Percentiles rank a stretch among this genome's conserved stretches.
phyloP scores from a whole-genome alignment of 2,329 filamentous ascomycete species.

The Apiospora kogelbergensis region DNA sequence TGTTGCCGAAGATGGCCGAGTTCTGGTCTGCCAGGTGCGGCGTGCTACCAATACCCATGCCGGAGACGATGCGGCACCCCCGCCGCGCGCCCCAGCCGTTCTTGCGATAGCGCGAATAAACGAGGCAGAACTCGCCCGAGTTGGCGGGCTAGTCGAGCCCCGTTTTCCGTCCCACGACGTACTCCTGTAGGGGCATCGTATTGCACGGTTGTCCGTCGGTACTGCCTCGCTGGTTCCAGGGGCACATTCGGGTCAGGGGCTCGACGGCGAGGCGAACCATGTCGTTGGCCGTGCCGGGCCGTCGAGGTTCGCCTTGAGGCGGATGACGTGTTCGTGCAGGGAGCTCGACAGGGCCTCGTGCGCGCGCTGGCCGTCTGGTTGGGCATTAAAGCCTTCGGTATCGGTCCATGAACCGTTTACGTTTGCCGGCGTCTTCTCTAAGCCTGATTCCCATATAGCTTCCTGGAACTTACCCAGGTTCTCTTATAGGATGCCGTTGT shows the following conservation, averaged over 20 bases:
- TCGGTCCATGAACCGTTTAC: conserved; percentile 40
- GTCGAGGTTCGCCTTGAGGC: conserved; percentile 37
- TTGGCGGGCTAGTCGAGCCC: conserved; percentile 36
- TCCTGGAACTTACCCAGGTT: conserved; percentile 37
- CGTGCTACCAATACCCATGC: conserved; percentile 32
- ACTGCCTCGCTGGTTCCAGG: conserved; percentile 17
- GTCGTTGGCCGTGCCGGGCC: conserved; percentile 32
- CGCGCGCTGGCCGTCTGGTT: conserved; percentile 33
- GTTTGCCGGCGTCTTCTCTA: conserved; percentile 41
- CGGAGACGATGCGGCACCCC: conserved; percentile 38
- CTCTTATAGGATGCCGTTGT: conserved; percentile 39
- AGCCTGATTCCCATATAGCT: conserved; percentile 35
- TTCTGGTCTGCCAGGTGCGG: conserved; percentile 17
- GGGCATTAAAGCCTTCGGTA: conserved; percentile 31
- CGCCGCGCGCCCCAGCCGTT: conserved; percentile 40
- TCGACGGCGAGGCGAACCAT: conserved; percentile 24
- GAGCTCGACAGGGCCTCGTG: conserved; percentile 31
- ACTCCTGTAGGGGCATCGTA: conserved; percentile 36
- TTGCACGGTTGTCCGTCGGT: conserved; percentile 24
- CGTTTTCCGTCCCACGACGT: conserved; percentile 25
- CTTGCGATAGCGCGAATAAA: conserved; percentile 35
- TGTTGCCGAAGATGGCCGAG: conserved; percentile 1
- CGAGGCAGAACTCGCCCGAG: conserved; percentile 34
- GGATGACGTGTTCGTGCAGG: conserved; percentile 39
- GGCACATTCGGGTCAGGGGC: conserved; percentile 11